Conservation (phyloP, 352 stramenopile genomes). For the Pythium plurisporium region DNA sequence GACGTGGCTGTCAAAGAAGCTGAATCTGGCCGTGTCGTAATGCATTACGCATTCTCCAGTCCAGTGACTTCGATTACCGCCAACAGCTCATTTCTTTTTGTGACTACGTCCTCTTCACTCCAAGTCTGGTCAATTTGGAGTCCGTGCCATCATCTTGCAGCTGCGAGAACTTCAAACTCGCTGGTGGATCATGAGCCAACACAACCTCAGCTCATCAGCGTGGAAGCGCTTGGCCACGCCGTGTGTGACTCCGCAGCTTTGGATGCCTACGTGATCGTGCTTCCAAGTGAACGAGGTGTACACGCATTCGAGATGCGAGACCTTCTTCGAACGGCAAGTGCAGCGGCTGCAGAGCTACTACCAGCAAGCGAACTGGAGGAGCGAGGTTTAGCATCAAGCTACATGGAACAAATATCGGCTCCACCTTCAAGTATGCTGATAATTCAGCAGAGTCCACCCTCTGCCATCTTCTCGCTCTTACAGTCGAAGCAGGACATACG, state of each 20-base stretch:
- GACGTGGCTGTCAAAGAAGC: constrained; percentile 10
- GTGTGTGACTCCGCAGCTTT: constrained; percentile 52
- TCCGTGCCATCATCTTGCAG: constrained; percentile 73
- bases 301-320: constrained; percentile 2
- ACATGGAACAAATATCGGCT: not conserved
- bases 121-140: constrained; percentile 88
- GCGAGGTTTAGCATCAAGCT: constrained; percentile 12
- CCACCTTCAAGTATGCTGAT: constrained; percentile 31
- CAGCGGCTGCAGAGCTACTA: constrained; percentile 40
- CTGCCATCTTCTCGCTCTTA: constrained; percentile 60
- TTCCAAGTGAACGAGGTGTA: constrained; percentile 29
- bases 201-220: constrained; percentile 63
- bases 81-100: constrained; percentile 86
- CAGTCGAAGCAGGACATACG: constrained; percentile 7
- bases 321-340: constrained; percentile 40
- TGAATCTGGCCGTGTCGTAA: constrained; percentile 71
- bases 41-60: constrained; percentile 77
- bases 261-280: constrained; percentile 71
- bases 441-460: constrained; percentile 75
- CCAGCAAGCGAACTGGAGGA: constrained; percentile 58
- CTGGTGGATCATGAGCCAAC: constrained; percentile 61
- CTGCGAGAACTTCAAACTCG: constrained; percentile 52
- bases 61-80: constrained; percentile 59
- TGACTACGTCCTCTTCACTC: constrained; percentile 54
- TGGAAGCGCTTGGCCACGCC: constrained; percentile 26